A percentile compares a stretch with the other conserved stretches of the same genome.
Evolutionary conservation across 805 yeast species (phyloP).

Genomic region (Sungouiozyma ichnusensis): DNA sequence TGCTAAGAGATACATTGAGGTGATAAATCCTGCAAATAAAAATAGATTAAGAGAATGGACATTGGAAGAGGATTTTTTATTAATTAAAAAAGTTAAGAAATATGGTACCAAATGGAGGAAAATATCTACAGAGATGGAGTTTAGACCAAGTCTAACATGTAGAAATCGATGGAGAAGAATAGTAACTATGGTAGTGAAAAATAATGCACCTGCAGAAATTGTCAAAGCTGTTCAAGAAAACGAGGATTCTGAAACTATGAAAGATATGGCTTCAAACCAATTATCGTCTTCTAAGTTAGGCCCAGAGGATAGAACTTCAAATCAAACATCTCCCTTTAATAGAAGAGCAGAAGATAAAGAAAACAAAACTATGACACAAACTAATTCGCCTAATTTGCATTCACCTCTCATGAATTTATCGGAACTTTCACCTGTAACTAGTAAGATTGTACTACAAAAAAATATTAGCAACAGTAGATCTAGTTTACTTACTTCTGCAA

Average conservation of each 20-base stretch:
- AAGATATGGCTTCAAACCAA: conserved; percentile 11
- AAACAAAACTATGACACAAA: too few species aligned
- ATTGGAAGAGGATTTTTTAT: conserved; percentile 57
- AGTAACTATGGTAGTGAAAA: conserved; percentile 62
- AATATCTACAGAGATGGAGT: conserved; percentile 57
- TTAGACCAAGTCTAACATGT: conserved; percentile 82
- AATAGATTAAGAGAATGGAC: conserved; percentile 76
- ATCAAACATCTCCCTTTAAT: conserved; percentile 1
- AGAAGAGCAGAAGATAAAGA: too few species aligned
- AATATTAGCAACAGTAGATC: background rate
- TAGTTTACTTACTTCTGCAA: background rate
- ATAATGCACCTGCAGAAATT: conserved; percentile 46
- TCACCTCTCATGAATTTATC: background rate
- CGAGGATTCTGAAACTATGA: conserved; percentile 31
- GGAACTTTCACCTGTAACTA: background rate
- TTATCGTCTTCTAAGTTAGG: background rate
- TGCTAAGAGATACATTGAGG: conserved; percentile 83
- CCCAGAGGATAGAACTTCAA: background rate
- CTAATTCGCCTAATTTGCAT: too few species aligned
- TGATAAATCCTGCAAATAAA: conserved; percentile 68
- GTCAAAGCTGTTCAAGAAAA: conserved; percentile 49
- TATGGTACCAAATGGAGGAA: conserved; percentile 88
- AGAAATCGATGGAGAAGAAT: conserved; percentile 88
- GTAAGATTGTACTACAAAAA: background rate
- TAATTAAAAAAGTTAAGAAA: conserved; percentile 55